Evolutionary conservation across 441 rosid genomes (phyloP).

Genomic region (Populus hybrid): DNA sequence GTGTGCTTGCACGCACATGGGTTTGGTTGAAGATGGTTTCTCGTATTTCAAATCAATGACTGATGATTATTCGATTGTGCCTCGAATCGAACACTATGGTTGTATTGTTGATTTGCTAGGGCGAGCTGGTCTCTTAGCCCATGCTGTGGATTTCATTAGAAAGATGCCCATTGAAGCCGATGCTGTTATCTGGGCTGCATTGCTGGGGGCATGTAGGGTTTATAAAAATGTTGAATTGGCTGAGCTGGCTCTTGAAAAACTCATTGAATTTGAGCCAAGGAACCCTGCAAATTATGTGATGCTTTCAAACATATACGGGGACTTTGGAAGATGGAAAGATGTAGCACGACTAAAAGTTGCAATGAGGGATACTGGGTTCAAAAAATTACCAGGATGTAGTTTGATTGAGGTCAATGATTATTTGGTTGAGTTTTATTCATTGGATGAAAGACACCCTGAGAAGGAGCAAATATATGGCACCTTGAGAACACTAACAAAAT

Average conservation of each 20-base stretch:
- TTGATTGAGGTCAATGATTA: conserved; percentile 47
- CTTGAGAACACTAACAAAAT: conserved; percentile 41
- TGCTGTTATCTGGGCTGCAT: conserved; percentile 60
- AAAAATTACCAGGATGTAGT: conserved; percentile 58
- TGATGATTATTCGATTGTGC: conserved; percentile 43
- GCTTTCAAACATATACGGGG: conserved; percentile 63
- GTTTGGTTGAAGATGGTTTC: conserved; percentile 56
- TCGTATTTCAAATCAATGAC: conserved; percentile 49
- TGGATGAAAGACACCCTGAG: conserved; percentile 52
- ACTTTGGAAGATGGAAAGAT: conserved; percentile 51
- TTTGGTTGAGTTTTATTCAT: conserved; percentile 58
- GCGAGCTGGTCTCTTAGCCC: conserved; percentile 48
- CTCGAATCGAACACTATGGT: conserved; percentile 65
- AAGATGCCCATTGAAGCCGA: conserved; percentile 57
- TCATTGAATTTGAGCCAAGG: conserved; percentile 50
- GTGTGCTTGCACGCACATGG: conserved; percentile 60
- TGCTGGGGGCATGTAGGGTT: conserved; percentile 60
- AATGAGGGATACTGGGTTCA: conserved; percentile 55
- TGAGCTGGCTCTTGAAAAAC: conserved; percentile 47
- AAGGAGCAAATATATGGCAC: conserved; percentile 41
- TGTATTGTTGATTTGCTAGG: conserved; percentile 64
- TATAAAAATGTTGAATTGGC: conserved; percentile 54
- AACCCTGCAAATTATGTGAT: conserved; percentile 56
- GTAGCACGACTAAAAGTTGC: conserved; percentile 56
- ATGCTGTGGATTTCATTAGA: conserved; percentile 53